phyloP scores from a whole-genome alignment of 805 yeast species.

The Yarrowia sp. region DNA sequence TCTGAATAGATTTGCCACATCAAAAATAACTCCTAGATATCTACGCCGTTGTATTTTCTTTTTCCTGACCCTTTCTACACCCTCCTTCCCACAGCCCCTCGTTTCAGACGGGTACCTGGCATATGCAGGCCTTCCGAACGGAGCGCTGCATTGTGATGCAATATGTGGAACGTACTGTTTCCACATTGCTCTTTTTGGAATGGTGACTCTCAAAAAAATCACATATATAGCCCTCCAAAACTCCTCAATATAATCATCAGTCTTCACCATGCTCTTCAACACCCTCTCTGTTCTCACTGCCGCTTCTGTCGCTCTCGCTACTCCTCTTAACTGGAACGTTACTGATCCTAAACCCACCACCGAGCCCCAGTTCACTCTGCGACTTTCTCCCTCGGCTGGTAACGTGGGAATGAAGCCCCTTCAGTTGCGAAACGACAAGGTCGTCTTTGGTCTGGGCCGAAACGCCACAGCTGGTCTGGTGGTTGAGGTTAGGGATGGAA shows the following conservation, averaged over 20 bases:
- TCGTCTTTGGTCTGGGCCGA: background rate
- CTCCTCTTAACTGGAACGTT: background rate
- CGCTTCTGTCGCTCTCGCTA: background rate
- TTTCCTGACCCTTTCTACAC: background rate
- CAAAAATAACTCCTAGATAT: no score
- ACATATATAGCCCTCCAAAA: no score
- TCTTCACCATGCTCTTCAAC: background rate
- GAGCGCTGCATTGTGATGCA: background rate
- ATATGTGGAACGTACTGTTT: background rate
- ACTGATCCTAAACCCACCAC: no score
- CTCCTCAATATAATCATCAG: background rate
- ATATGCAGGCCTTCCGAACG: background rate
- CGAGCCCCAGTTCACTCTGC: background rate
- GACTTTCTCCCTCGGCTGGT: background rate
- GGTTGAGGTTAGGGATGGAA: background rate
- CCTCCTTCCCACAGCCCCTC: constrained; percentile 7
- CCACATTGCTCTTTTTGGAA: background rate
- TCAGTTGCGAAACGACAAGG: background rate
- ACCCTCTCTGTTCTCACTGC: background rate
- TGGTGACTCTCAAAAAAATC: background rate
- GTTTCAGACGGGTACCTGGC: constrained; percentile 19
- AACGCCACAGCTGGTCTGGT: background rate
- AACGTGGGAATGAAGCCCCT: background rate
- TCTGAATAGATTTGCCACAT: no score
- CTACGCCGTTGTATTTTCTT: no score